These are phyloP conservation scores for Groenewaldozyma salmanticensis DNA, from an alignment of 805 yeast species.

Conservation along the genomic window DNA sequence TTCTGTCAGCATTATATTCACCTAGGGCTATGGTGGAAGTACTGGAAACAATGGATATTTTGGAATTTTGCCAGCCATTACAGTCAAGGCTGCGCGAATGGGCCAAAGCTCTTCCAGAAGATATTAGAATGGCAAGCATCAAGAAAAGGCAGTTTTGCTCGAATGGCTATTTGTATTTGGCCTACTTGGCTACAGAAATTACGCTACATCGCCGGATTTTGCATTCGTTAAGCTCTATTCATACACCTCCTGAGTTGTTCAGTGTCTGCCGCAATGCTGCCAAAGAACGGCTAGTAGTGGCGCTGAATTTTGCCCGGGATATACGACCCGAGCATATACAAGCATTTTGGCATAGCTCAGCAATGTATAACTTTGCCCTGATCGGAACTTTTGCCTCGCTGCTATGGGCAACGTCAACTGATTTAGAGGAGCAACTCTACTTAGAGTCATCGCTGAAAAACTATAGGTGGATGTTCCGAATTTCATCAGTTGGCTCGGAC, in stretches of 20 bases:
- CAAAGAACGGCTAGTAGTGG: conserved; percentile 17
- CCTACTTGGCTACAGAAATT: conserved; percentile 20
- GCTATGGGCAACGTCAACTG: conserved; percentile 14
- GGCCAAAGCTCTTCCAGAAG: conserved; percentile 19
- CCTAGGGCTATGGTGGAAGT: conserved; percentile 11
- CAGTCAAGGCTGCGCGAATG: conserved; percentile 19
- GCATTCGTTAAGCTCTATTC: conserved; percentile 14
- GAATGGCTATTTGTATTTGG: conserved; percentile 19
- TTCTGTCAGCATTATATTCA: conserved; percentile 14
- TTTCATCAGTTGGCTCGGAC: conserved; percentile 7
- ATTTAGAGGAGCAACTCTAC: conserved; percentile 6
- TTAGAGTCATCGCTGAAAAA: conserved; percentile 4
- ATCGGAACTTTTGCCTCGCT: conserved; percentile 21
- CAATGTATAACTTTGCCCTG: conserved; percentile 17
- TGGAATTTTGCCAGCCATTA: conserved; percentile 1
- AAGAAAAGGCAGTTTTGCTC: conserved; percentile 19
- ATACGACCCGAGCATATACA: conserved; percentile 21
- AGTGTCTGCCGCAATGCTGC: conserved; percentile 17
- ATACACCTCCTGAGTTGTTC: conserved; percentile 12
- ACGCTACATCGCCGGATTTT: conserved; percentile 19
- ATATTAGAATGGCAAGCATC: conserved; percentile 17
- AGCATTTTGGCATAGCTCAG: conserved; percentile 21
- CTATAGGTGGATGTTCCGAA: conserved; percentile 6
- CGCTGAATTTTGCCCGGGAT: conserved; percentile 19
- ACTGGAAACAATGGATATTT: conserved; percentile 14